Conservation (phyloP, 345 rosid species). For the Viola odorata region DNA sequence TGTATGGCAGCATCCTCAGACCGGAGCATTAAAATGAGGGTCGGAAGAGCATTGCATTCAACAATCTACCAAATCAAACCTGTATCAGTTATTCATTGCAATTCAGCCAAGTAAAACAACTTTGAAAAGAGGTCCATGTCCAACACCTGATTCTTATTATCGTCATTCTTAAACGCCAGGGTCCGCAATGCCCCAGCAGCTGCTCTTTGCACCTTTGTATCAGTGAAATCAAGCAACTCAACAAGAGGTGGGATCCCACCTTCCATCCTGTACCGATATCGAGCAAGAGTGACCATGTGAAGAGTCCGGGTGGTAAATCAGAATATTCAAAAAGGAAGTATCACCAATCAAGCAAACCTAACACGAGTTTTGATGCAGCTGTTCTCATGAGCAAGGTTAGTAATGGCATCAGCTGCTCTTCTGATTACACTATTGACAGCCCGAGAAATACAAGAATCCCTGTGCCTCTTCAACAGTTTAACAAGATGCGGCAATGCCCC, state of each 20-base stretch:
- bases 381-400: constrained; percentile 97
- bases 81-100: constrained; percentile 11
- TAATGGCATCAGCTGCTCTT: constrained; percentile 98
- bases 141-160: constrained; percentile 80
- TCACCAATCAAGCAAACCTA: constrained; percentile 52
- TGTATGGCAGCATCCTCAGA: constrained; percentile 98
- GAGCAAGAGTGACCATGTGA: constrained; percentile 11
- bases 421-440: constrained; percentile 84
- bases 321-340: constrained; percentile 8
- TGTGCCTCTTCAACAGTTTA: constrained; percentile 67
- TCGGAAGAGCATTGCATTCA: constrained; percentile 87
- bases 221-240: constrained; percentile 82
- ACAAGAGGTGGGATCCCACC: constrained; percentile 97
- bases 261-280: constrained; percentile 57
- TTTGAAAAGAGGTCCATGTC: constrained; percentile 4
- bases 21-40: constrained; percentile 86
- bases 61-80: constrained; percentile 63
- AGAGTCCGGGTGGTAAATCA: constrained; percentile 8
- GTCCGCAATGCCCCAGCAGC: constrained; percentile 98
- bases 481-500: constrained; percentile 89
- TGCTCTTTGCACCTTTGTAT: constrained; percentile 94
- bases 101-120: constrained; percentile 9
- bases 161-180: constrained; percentile 92
- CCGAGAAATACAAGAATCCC: constrained; percentile 54
- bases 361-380: constrained; percentile 93